phyloP scores from a whole-genome alignment of 2,329 filamentous ascomycete species.

The Ophiostoma tasmaniense region DNA sequence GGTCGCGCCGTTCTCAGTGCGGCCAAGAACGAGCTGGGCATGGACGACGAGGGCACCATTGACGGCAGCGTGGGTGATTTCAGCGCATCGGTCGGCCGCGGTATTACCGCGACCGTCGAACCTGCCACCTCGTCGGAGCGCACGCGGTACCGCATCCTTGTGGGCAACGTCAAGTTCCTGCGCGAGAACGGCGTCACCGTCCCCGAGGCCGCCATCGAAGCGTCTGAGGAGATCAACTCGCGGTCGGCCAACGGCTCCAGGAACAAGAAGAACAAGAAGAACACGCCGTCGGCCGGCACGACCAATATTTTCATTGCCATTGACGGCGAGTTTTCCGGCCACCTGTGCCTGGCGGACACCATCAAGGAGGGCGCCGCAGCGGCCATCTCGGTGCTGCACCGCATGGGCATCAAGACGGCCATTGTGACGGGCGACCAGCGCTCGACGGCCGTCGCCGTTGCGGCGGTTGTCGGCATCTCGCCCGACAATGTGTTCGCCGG shows the following conservation, averaged over 20 bases:
- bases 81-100: slow-evolving; percentile 71
- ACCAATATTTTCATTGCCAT: slow-evolving; percentile 91
- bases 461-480: slow-evolving; percentile 71
- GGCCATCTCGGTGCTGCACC: slow-evolving; percentile 70
- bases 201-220: slow-evolving; percentile 53
- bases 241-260: slow-evolving; percentile 24
- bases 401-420: slow-evolving; percentile 77
- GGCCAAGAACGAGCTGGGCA: slow-evolving; percentile 65
- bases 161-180: slow-evolving; percentile 76
- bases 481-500: slow-evolving; percentile 69
- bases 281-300: slow-evolving; percentile 50
- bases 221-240: slow-evolving; percentile 51
- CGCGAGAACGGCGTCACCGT: slow-evolving; percentile 60
- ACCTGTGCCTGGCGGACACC: slow-evolving; percentile 76
- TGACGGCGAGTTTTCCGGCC: slow-evolving; percentile 70
- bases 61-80: slow-evolving; percentile 84
- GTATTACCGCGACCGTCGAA: slow-evolving; percentile 74
- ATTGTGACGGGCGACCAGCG: slow-evolving; percentile 92
- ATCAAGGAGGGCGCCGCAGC: slow-evolving; percentile 82
- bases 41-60: slow-evolving; percentile 63
- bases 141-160: slow-evolving; percentile 65
- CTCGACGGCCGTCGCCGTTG: slow-evolving; percentile 76
- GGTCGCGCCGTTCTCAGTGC: slow-evolving; percentile 75
- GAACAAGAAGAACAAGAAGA: slow-evolving; percentile 26
- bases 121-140: slow-evolving; percentile 61